Percentiles rank a stretch among this genome's conserved stretches.
These are phyloP conservation scores for Astragalus glycyphyllos DNA, from an alignment of 306 rosid species.

Conservation along the genomic window DNA sequence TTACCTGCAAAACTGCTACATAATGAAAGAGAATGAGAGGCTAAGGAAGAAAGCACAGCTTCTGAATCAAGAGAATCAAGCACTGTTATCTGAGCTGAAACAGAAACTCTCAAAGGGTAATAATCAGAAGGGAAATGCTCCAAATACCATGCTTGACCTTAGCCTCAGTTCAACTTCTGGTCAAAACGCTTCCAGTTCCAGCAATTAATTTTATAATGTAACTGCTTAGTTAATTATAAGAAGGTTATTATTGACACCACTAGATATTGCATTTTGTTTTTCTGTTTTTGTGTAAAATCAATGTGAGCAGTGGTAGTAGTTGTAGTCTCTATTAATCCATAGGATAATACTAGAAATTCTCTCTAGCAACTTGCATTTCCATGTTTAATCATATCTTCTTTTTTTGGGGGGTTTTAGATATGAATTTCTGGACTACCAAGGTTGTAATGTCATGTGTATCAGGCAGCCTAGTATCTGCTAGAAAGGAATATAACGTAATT, in stretches of 20 bases:
- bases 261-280: conserved; percentile 39
- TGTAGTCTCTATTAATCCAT: conserved; percentile 54
- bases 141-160: conserved; percentile 71
- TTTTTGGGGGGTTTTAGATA: conserved; percentile 59
- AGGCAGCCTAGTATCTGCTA: conserved; percentile 58
- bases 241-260: conserved; percentile 61
- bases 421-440: conserved; percentile 56
- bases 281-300: conserved; percentile 61
- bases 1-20: conserved; percentile 91
- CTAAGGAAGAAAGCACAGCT: conserved; percentile 96
- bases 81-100: conserved; percentile 82
- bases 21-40: conserved; percentile 93
- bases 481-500: conserved; percentile 61
- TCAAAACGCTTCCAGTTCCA: conserved; percentile 68
- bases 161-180: conserved; percentile 60
- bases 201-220: conserved; percentile 53
- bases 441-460: conserved; percentile 64
- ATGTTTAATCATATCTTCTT: conserved; percentile 47
- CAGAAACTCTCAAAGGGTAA: conserved; percentile 80
- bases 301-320: conserved; percentile 63
- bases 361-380: conserved; percentile 49
- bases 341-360: conserved; percentile 58
- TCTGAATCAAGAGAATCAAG: conserved; percentile 96
- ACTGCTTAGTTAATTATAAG: conserved; percentile 16
- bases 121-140: conserved; percentile 53